Conservation (phyloP, 441 rosid species). For the Biscutella laevigata region DNA sequence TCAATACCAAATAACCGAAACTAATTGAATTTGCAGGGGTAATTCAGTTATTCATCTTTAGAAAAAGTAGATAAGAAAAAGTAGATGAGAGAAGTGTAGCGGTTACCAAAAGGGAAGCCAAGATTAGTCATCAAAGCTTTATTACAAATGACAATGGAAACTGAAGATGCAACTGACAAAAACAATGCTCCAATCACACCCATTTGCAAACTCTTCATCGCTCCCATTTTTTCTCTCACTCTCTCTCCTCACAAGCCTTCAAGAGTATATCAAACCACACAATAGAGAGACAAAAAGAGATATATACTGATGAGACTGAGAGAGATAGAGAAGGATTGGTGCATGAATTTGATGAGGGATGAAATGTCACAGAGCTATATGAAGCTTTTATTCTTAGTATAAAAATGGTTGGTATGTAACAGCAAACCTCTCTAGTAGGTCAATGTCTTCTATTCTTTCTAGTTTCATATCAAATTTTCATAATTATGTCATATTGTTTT, state of each 20-base stretch:
- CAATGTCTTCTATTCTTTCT: constrained; percentile 13
- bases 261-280: constrained; percentile 9
- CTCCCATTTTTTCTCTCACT: constrained; percentile 57
- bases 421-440: constrained; percentile 25
- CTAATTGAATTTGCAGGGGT: too few species aligned
- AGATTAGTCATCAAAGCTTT: constrained; percentile 98
- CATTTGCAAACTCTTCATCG: constrained; percentile 69
- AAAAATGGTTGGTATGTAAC: constrained; percentile 23
- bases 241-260: constrained; percentile 1
- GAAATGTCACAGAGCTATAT: constrained; percentile 23
- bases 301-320: constrained; percentile 6
- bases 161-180: constrained; percentile 93
- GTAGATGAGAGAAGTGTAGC: too few species aligned
- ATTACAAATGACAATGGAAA: constrained; percentile 95
- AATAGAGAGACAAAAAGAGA: background rate
- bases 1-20: too few species aligned
- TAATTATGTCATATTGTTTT: constrained; percentile 12
- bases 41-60: too few species aligned
- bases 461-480: constrained; percentile 7
- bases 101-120: constrained; percentile 91
- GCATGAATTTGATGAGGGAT: constrained; percentile 21
- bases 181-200: constrained; percentile 90
- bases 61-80: too few species aligned
- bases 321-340: constrained; percentile 7
- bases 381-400: constrained; percentile 19